Conservation (phyloP, 768 basidiomycete genomes). For the Hydnomerulius pinastri region DNA sequence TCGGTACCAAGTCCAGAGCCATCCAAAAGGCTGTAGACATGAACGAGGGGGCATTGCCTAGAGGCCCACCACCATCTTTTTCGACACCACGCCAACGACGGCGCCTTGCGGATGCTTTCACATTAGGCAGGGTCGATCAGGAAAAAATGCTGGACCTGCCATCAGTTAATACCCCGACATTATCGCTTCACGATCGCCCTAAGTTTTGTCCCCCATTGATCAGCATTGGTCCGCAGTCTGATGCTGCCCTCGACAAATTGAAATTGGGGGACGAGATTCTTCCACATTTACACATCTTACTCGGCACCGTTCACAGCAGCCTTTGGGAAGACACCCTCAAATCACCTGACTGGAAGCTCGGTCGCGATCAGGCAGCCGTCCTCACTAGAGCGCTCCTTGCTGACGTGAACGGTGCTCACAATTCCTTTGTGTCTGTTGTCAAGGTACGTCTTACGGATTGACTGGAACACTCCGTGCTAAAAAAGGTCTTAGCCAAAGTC, state of each 20-base stretch:
- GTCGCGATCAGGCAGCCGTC: conserved; percentile 1
- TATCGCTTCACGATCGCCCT: not conserved
- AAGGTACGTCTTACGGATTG: too few species aligned
- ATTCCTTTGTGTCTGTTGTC: not conserved
- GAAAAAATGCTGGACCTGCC: too few species aligned
- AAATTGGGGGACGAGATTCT: conserved; percentile 3
- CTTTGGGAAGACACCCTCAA: conserved; percentile 3
- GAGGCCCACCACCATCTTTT: too few species aligned
- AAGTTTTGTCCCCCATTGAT: not conserved
- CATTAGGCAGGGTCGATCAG: too few species aligned
- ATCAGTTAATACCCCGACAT: too few species aligned
- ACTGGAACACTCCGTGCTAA: too few species aligned
- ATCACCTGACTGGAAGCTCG: conserved; percentile 11
- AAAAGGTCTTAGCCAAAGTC: not conserved
- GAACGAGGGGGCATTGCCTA: too few species aligned
- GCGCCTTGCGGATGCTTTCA: too few species aligned
- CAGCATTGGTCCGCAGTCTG: conserved; percentile 9
- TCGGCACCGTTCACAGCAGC: conserved; percentile 2
- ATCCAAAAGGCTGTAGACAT: too few species aligned
- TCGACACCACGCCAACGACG: too few species aligned
- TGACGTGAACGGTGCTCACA: not conserved
- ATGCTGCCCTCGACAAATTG: conserved; percentile 1
- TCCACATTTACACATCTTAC: not conserved
- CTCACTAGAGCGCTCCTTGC: conserved; percentile 1
- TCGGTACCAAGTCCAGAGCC: too few species aligned